phyloP scores from a whole-genome alignment of 2,329 filamentous ascomycete species.

The Epichloe typhina region DNA sequence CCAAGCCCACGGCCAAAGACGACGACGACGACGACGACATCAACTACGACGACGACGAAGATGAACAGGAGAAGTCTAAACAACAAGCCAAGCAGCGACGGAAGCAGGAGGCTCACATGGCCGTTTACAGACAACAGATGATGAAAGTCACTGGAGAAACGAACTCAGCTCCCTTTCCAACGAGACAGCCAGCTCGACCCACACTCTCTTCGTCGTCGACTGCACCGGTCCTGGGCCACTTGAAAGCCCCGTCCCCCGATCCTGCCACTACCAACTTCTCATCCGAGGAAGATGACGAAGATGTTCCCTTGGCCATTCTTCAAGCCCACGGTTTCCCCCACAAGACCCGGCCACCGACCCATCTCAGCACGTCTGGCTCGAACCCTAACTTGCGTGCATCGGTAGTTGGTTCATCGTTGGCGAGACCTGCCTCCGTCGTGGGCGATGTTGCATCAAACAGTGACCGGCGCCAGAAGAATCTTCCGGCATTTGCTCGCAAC shows the following conservation, averaged over 20 bases:
- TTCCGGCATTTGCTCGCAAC: too few species aligned
- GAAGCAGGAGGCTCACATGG: conserved; percentile 82
- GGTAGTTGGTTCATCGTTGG: too few species aligned
- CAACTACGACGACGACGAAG: conserved; percentile 61
- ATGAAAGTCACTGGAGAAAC: conserved; percentile 85
- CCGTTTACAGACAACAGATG: conserved; percentile 87
- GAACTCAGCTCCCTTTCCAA: conserved; percentile 13
- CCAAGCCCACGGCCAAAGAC: conserved; percentile 34
- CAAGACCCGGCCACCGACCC: too few species aligned
- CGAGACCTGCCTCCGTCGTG: too few species aligned
- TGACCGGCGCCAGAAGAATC: too few species aligned
- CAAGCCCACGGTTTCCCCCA: conserved; percentile 47
- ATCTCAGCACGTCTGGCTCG: too few species aligned
- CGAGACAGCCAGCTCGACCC: conserved; percentile 32
- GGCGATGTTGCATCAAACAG: too few species aligned
- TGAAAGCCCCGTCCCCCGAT: conserved; percentile 23
- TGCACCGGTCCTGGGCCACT: conserved; percentile 42
- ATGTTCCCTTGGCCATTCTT: conserved; percentile 74
- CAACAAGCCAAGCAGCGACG: conserved; percentile 62
- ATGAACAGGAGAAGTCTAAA: conserved; percentile 63
- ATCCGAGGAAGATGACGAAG: conserved; percentile 81
- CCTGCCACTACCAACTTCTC: conserved; percentile 36
- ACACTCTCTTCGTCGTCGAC: conserved; percentile 45
- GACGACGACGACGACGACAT: conserved; percentile 52
- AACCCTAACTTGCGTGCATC: too few species aligned